phyloP scores from a whole-genome alignment of 768 basidiomycete genomes.

The Paxillus involutus region DNA sequence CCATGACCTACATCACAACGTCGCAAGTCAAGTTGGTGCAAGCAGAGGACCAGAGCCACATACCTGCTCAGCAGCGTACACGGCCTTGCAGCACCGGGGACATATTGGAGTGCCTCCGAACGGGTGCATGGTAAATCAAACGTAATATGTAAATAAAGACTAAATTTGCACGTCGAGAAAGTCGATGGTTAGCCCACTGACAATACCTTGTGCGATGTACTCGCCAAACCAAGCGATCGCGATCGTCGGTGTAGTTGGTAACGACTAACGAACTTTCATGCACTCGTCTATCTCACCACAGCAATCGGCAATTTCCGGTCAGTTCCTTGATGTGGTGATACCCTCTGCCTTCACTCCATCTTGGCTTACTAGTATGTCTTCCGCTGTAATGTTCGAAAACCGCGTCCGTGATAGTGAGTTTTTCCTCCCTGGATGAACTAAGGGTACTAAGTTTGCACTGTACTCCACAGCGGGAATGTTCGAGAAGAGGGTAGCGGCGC shows the following conservation, averaged over 20 bases:
- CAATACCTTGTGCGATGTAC: constrained; percentile 2
- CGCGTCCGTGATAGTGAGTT: too few relatives aligned
- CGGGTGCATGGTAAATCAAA: constrained; percentile 53
- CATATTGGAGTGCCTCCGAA: constrained; percentile 73
- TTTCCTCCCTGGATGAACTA: neutral
- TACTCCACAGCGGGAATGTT: neutral
- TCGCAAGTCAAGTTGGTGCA: constrained; percentile 1
- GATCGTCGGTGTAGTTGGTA: neutral
- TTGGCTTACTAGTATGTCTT: too few relatives aligned
- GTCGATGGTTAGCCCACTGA: constrained; percentile 1
- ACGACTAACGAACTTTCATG: too few relatives aligned
- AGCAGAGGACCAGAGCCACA: constrained; percentile 11
- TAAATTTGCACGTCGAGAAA: constrained; percentile 2
- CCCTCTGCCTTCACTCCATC: too few relatives aligned
- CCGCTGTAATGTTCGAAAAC: too few relatives aligned
- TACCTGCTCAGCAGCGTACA: constrained; percentile 90
- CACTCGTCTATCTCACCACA: too few relatives aligned
- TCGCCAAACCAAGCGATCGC: constrained; percentile 8
- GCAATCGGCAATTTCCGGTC: too few relatives aligned
- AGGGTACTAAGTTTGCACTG: neutral
- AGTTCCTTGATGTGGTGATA: too few relatives aligned
- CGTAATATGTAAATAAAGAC: neutral
- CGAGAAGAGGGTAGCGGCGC: neutral
- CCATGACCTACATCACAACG: constrained; percentile 58
- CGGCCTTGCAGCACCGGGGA: constrained; percentile 70